A percentile compares a stretch with the other conserved stretches of the same genome.
phyloP scores from a whole-genome alignment of 2,329 filamentous ascomycete genomes.

The Phialocephala sp. region DNA sequence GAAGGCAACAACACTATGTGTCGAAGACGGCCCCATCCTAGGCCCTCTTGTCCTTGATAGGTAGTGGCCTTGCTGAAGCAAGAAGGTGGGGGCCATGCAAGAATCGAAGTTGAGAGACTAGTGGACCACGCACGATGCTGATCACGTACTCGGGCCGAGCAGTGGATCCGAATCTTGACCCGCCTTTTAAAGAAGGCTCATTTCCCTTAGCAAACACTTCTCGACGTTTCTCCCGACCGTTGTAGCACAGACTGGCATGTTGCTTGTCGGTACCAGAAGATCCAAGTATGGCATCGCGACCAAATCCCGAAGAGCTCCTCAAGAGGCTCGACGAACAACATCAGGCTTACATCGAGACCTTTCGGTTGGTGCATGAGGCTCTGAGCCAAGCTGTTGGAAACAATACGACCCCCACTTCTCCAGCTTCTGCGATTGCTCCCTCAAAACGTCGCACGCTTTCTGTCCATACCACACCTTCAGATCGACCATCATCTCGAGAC shows the following conservation, averaged over 20 bases:
- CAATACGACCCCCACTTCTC: background rate
- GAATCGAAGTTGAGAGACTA: background rate
- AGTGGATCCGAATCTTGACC: background rate
- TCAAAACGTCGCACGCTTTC: conserved; percentile 20
- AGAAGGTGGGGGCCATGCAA: background rate
- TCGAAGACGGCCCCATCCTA: background rate
- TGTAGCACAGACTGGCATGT: background rate
- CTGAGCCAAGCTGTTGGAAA: conserved; percentile 25
- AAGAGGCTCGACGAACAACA: conserved; percentile 37
- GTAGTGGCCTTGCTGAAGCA: background rate
- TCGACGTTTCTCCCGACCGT: background rate
- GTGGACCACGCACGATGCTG: background rate
- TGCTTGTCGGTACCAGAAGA: background rate
- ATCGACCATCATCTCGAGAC: conserved; percentile 15
- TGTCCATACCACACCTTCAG: conserved; percentile 23
- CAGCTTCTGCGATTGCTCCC: conserved; percentile 11
- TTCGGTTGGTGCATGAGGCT: conserved; percentile 36
- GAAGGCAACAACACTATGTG: background rate
- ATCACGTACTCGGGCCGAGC: background rate
- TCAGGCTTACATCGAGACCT: conserved; percentile 36
- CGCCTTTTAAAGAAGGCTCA: background rate
- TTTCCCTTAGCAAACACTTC: background rate
- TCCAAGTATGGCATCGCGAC: background rate
- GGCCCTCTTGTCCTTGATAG: background rate
- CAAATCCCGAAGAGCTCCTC: conserved; percentile 34